Conservation (phyloP, 495 filamentous ascomycete species). For the Sordaria brevicollis region DNA sequence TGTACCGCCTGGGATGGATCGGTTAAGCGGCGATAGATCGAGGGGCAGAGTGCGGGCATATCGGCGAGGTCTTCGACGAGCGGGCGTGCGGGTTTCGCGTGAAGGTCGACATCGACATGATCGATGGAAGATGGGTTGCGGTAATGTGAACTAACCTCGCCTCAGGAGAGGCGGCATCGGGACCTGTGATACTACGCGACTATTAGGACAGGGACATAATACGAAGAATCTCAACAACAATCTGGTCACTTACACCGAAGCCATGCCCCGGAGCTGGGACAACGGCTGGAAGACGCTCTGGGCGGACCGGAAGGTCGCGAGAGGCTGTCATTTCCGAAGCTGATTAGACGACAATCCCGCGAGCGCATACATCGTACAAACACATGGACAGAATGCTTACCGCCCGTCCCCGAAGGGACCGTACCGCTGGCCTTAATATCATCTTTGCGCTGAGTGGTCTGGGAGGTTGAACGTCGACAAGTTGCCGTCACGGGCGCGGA, state of each 20-base stretch:
- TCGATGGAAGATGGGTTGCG: not conserved
- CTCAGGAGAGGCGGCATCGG: not conserved
- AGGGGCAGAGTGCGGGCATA: not conserved
- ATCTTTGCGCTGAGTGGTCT: conserved; percentile 13
- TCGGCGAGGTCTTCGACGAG: not conserved
- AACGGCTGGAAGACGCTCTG: conserved; percentile 11
- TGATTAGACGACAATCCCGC: conserved; percentile 2
- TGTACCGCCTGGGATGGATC: not conserved
- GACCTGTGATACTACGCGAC: not conserved
- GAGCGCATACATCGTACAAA: not conserved
- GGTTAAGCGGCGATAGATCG: not conserved
- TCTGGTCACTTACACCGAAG: conserved; percentile 15
- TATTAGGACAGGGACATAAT: not conserved
- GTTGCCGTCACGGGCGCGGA: not conserved
- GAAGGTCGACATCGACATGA: not conserved
- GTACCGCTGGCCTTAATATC: conserved; percentile 26
- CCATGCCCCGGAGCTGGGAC: conserved; percentile 17
- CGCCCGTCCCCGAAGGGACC: conserved; percentile 19
- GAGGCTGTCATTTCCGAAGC: conserved; percentile 6
- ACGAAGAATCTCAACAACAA: not conserved
- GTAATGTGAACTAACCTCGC: not conserved
- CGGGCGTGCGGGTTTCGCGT: not conserved
- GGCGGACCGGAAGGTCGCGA: conserved; percentile 9
- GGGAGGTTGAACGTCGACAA: not conserved
- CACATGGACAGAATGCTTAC: conserved; percentile 6